Conservation (phyloP, 192 early-diverging fungal genomes). For the Rhizoclosmatium sp. region DNA sequence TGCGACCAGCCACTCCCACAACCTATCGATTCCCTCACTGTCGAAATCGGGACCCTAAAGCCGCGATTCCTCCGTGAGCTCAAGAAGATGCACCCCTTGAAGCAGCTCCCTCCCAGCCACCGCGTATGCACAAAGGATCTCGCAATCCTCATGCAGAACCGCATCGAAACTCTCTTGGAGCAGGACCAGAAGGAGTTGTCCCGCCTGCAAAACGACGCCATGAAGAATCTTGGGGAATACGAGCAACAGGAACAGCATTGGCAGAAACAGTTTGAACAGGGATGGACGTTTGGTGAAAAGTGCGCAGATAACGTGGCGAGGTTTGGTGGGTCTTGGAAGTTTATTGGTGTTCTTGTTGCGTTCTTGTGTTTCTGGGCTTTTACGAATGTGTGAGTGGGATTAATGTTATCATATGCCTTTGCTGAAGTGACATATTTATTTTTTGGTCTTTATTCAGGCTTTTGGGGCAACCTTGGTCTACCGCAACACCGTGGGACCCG, state of each 20-base stretch:
- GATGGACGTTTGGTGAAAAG: slow-evolving; percentile 44
- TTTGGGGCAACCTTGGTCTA: slow-evolving; percentile 12
- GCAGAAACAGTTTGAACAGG: slow-evolving; percentile 54
- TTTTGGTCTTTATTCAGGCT: background rate
- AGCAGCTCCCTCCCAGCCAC: background rate
- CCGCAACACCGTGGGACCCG: slow-evolving; percentile 41
- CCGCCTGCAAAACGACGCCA: slow-evolving; percentile 47
- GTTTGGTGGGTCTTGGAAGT: slow-evolving; percentile 51
- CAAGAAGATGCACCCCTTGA: slow-evolving; percentile 21
- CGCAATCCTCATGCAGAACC: slow-evolving; percentile 28
- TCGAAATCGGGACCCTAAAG: slow-evolving; percentile 36
- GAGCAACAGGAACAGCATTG: slow-evolving; percentile 53
- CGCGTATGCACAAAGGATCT: slow-evolving; percentile 40
- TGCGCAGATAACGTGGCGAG: slow-evolving; percentile 48
- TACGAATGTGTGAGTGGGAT: slow-evolving; percentile 34
- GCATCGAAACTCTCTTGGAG: slow-evolving; percentile 50
- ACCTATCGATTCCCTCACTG: slow-evolving; percentile 31
- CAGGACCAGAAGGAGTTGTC: slow-evolving; percentile 41
- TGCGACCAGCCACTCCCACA: slow-evolving; percentile 30
- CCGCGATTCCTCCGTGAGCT: slow-evolving; percentile 42
- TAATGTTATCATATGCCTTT: background rate
- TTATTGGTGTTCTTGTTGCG: slow-evolving; percentile 41
- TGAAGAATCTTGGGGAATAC: slow-evolving; percentile 49
- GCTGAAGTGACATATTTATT: background rate
- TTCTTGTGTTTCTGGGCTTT: slow-evolving; percentile 43